These are phyloP conservation scores for Leccinum imitatum DNA, from an alignment of 768 basidiomycete species.

Conservation along the genomic window DNA sequence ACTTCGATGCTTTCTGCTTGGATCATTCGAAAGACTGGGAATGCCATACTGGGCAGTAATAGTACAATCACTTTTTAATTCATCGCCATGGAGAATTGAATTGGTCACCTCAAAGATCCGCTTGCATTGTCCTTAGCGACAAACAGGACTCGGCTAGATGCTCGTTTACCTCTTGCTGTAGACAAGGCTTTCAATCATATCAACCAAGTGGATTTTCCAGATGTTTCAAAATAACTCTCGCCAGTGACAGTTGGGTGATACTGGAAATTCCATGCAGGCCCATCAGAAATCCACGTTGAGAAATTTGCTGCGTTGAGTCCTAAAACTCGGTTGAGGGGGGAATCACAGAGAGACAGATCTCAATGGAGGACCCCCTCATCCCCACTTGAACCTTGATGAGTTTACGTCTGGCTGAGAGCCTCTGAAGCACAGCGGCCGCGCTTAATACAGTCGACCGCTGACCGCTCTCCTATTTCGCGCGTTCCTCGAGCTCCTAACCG, in stretches of 20 bases:
- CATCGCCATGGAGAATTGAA: background rate
- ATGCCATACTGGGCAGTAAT: background rate
- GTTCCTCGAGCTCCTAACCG: background rate
- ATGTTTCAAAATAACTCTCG: background rate
- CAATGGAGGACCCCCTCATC: too few relatives aligned
- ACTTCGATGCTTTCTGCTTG: background rate
- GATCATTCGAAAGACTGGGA: background rate
- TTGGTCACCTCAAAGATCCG: background rate
- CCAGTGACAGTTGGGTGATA: background rate
- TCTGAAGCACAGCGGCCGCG: background rate
- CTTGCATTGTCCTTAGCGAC: background rate
- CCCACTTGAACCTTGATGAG: background rate
- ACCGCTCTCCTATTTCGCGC: background rate
- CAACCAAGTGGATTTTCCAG: background rate
- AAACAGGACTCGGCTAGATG: background rate
- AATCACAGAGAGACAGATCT: background rate
- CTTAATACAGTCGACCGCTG: background rate
- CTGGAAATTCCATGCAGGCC: background rate
- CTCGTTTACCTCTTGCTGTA: conserved; percentile 1
- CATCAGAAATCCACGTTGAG: background rate
- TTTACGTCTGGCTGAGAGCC: background rate
- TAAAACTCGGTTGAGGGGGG: background rate
- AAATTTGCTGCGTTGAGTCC: background rate
- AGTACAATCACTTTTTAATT: background rate
- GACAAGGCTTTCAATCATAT: background rate